Percentiles rank a stretch among this genome's conserved stretches.
Conservation (phyloP, 2,329 filamentous ascomycete species). For the Pseudopyrenochaeta lycopersici region DNA sequence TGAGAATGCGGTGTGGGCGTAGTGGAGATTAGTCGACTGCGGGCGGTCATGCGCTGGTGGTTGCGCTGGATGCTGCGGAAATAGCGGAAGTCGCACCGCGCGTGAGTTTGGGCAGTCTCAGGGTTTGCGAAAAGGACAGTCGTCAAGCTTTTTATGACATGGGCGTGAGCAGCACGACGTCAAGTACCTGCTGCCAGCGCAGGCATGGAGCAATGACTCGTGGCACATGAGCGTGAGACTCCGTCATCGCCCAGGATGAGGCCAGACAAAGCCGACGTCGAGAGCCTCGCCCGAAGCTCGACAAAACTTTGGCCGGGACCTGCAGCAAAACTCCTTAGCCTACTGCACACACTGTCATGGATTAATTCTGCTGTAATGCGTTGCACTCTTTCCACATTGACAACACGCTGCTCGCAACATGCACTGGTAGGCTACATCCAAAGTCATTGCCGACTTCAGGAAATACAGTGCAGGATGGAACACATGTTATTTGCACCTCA, state of each 20-base stretch:
- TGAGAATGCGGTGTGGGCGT: conserved; percentile 23
- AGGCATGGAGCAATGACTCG: conserved; percentile 10
- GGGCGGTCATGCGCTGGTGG: conserved; percentile 27
- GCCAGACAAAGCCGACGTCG: conserved; percentile 21
- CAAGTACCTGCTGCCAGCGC: conserved; percentile 11
- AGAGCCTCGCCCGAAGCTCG: conserved; percentile 8
- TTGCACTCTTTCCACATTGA: neutral
- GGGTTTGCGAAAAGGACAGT: neutral
- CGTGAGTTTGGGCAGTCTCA: conserved; percentile 6
- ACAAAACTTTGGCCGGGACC: conserved; percentile 11
- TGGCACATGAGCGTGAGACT: conserved; percentile 17
- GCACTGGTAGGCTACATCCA: neutral
- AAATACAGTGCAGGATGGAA: neutral
- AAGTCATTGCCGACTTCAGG: neutral
- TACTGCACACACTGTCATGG: conserved; percentile 11
- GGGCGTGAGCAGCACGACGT: conserved; percentile 7
- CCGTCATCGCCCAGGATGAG: conserved; percentile 22
- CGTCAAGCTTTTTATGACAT: neutral
- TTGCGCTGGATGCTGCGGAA: conserved; percentile 20
- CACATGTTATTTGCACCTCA: neutral
- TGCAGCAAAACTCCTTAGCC: conserved; percentile 14
- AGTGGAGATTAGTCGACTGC: conserved; percentile 18
- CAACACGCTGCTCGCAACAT: neutral
- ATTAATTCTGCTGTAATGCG: neutral
- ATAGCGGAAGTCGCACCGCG: conserved; percentile 30